Conservation (phyloP, 805 yeast genomes). For the Lipomyces kockii region DNA sequence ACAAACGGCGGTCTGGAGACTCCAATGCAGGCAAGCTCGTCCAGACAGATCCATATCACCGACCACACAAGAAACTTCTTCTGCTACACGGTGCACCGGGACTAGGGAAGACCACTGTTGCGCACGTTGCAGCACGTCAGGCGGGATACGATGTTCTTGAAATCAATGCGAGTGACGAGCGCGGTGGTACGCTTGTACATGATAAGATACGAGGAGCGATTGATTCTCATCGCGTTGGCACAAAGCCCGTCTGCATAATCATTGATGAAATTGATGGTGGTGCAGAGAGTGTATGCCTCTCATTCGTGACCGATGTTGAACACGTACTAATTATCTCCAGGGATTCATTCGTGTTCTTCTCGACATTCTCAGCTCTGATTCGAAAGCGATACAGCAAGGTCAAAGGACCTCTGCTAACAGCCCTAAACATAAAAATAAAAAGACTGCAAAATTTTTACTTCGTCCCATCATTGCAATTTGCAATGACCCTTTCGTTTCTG, state of each 20-base stretch:
- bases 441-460: slow-evolving; percentile 53
- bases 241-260: slow-evolving; percentile 79
- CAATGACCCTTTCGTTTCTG: slow-evolving; percentile 78
- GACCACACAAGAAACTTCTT: slow-evolving; percentile 68
- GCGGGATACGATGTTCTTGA: slow-evolving; percentile 82
- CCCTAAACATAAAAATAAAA: slow-evolving; percentile 41
- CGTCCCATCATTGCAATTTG: slow-evolving; percentile 93
- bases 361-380: slow-evolving; percentile 66
- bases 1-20: slow-evolving; percentile 7
- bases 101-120: slow-evolving; percentile 86
- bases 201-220: slow-evolving; percentile 66
- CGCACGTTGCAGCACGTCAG: slow-evolving; percentile 81
- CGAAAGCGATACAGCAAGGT: slow-evolving; percentile 52
- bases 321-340: slow-evolving; percentile 1
- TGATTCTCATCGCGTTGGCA: slow-evolving; percentile 60
- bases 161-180: slow-evolving; percentile 82
- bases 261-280: slow-evolving; percentile 92
- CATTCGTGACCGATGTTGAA: background rate
- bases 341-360: slow-evolving; percentile 57
- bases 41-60: slow-evolving; percentile 55
- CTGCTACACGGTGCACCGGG: slow-evolving; percentile 93
- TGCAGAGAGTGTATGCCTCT: slow-evolving; percentile 50
- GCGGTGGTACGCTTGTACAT: slow-evolving; percentile 61
- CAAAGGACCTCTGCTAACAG: slow-evolving; percentile 28
- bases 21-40: background rate